Evolutionary conservation across 2,329 filamentous ascomycete genomes (phyloP), one percentile per base, ranked within the genome.

Genomic region (Aspergillus fischeri): DNA sequence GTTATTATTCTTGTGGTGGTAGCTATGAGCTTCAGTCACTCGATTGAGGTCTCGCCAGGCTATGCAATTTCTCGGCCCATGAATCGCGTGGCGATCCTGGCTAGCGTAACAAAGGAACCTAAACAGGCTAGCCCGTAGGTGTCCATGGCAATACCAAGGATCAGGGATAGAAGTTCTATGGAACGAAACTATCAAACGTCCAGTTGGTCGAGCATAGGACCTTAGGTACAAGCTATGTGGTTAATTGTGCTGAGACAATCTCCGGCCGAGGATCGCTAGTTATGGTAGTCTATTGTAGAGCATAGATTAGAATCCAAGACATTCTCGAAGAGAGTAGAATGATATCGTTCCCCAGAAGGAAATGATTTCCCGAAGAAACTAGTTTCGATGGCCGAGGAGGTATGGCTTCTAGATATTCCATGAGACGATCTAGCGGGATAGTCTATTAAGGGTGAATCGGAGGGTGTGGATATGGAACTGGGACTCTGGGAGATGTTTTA

Each of bases 371-470:
- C 32, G 32, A 38, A 17, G 14, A 17, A 2, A 17, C 14, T 38
- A 38, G 3, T 17, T 17, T 38, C 14, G 14, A 17, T 38, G 32
- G 11, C 32, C 14, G 10, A 17, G 14, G 32, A n/a, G 14, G 32
- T 6, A 38, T 38, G 14, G 32, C 32, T 38, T 38, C 14, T 17
- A 38, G 32, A 38, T 17, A 38, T 38, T 21, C 47, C 53, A 47
- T 38, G 54, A 57, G 28, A 48, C 32, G 35, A 56, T 49, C 53
- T 52, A 55, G 24, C 41, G 29, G 29, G 50, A 55, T 51, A n/a
- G 42, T 32, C 11, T 14, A 14, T 32, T 32, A 14, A 14, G 29
- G 4, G 32, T 38, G 14, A 17, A 17, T 17, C 32, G 11, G 5
- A 35, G 32, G 32, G 17, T 14, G 32, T 35, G 14, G 32, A 17